Base-by-base conservation (phyloP, 768 basidiomycete species). In the Terana coerulea region DNA sequence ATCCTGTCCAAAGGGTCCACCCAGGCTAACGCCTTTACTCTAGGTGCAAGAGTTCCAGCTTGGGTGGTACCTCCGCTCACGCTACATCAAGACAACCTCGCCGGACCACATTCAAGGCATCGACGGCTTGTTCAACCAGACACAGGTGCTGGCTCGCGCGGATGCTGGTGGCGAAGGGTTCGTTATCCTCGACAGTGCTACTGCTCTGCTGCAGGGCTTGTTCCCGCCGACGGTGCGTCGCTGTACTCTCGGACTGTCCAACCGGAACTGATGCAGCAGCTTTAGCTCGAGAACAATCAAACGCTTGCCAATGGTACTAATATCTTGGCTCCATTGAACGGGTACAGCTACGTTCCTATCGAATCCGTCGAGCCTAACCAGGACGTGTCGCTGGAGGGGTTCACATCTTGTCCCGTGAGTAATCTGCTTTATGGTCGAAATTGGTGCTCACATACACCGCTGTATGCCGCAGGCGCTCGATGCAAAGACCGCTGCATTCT, bases 121-220 rank as follows among this genome's bases (percentile, higher is more conserved):
- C 53, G 59, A 64, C 0, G 60, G 50, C n/a, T 54, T 72, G 40
- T 66, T 69, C 54, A 50, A 72, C 37, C 65, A 68, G 41, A 61
- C 60, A 46, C 69, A 75, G 56, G 64, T 77, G 46, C 61, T 61
- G 29, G 72, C 80, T 48, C 76, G 75, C n/a, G 86, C 86, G 2
- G 86, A 88, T 63, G 78, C 76, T 30, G 83, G 82, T 3, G 83
- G 81, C 21, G 86, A 87, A 64, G 77, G 75, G 12, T 78, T 72
- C 26, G 81, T 84, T 19, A 80, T 82, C 25, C 72, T 74, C 50
- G 77, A 84, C 57, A 81, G 83, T 1, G 83, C 84, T 12, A 68
- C 77, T 28, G 83, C 86, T 0, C 64, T 88, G 42, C 65, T 84
- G 8, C 87, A 88, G 63, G 86, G 86, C 12, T 62, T 88, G 39